Percentiles rank a stretch among this genome's conserved stretches.
These are phyloP conservation scores for Castanea crenata DNA, from an alignment of 306 rosid genomes.

Conservation along the genomic window DNA sequence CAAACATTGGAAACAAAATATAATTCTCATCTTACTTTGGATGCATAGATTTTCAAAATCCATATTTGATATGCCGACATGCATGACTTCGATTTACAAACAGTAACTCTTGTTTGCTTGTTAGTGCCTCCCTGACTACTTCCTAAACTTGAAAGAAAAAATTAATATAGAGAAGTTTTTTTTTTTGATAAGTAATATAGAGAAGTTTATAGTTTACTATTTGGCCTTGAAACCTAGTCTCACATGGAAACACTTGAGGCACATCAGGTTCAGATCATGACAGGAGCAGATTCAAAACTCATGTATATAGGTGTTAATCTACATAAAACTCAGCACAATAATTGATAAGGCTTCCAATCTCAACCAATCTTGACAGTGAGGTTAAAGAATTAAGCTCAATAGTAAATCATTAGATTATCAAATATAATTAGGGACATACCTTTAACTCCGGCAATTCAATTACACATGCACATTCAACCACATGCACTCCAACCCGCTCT, in stretches of 20 bases:
- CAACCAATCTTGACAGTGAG: background rate
- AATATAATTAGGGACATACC: conserved; percentile 42
- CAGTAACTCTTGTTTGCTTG: background rate
- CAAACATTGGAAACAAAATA: background rate
- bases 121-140: background rate
- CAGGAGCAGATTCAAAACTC: background rate
- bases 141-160: background rate
- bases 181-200: background rate
- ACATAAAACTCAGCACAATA: background rate
- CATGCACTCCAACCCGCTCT: conserved; percentile 84
- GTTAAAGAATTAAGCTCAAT: conserved; percentile 14
- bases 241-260: background rate
- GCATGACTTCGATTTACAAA: background rate
- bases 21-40: background rate
- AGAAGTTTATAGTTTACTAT: background rate
- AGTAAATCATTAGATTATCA: conserved; percentile 5
- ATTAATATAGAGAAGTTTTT: background rate
- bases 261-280: background rate
- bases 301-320: background rate
- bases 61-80: background rate
- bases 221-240: background rate
- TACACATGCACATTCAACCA: conserved; percentile 93
- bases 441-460: conserved; percentile 82
- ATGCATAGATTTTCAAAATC: background rate
- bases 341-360: background rate